Evolutionary conservation across 169 alveolate species (phyloP), one percentile per base, ranked within the genome.

Genomic region (Eimeria necatrix): DNA sequence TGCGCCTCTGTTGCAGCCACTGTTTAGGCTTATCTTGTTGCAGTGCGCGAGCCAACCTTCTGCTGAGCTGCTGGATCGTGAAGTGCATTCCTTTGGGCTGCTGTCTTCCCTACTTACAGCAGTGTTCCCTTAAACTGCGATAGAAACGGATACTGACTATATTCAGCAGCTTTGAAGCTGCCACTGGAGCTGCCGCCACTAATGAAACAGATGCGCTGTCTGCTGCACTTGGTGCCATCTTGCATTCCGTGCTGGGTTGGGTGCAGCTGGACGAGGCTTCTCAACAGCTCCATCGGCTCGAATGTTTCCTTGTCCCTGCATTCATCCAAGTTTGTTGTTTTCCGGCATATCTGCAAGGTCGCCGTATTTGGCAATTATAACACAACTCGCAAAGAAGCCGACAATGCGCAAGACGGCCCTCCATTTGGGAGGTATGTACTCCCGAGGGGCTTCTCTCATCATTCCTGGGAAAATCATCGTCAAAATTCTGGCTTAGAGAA

Each of bases 311-410:
- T 22, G 49, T 0, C 51, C 49, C 18, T 70, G 49, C 9, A 20
- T 46, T 78, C 60, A 93, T 18, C 89, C 89, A 2, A 94, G 83
- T 46, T 84, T 86, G 78, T 64, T 86, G 91, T 87, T 86, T 76
- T 94, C 96, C 10, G 96, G 96, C 94, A 94, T 86, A 59, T 94
- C 96, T 51, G 85, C 91, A 2, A 74, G 32, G 51, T 94, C 95
- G 4, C 91, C 96, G 86, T 60, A 94, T n/a, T 76, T 94, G 32
- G 90, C 93, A 22, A 94, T 94, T 20, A 88, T 14, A 12, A 94
- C 48, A 41, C 96, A 94, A 10, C 52, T 49, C 7, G 93, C 94
- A 53, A 94, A 81, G 52, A 94, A 94, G 10, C 96, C 96, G 12
- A 70, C 96, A 4, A 81, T 76, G 9, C 96, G 94, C 20, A 94